Conservation (phyloP, 805 yeast species). For the Naumovozyma baii region DNA sequence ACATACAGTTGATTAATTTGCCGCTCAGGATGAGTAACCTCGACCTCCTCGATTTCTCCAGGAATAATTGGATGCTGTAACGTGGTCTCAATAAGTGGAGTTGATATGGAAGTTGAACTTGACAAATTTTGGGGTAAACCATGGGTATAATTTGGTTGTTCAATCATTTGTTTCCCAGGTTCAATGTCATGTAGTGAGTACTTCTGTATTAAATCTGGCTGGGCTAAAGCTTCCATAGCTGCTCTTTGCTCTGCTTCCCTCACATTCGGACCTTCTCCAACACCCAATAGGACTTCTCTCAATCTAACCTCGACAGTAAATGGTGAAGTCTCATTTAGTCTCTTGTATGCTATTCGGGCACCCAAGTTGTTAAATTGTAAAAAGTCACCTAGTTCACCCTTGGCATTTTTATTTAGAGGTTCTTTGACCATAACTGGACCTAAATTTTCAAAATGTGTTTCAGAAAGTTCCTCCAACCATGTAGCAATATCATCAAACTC, state of each 20-base stretch:
- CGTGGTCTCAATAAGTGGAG: neutral
- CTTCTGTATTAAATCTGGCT: conserved; percentile 46
- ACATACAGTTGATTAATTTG: no score
- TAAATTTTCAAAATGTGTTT: conserved; percentile 10
- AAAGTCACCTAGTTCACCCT: conserved; percentile 56
- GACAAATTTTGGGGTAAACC: neutral
- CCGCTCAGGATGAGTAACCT: no score
- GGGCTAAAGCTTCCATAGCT: conserved; percentile 62
- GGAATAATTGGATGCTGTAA: neutral
- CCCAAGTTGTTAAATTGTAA: conserved; percentile 34
- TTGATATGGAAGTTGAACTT: no score
- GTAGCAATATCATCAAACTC: conserved; percentile 37
- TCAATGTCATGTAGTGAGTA: conserved; percentile 26
- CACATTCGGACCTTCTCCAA: conserved; percentile 53
- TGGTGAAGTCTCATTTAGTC: conserved; percentile 27
- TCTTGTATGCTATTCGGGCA: conserved; percentile 14
- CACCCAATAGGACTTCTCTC: conserved; percentile 47
- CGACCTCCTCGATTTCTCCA: neutral
- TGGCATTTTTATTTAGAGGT: conserved; percentile 50
- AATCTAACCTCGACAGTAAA: conserved; percentile 55
- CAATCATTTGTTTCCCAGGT: neutral
- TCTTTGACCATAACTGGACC: conserved; percentile 12
- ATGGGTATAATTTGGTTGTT: neutral
- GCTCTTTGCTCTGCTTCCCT: conserved; percentile 74
- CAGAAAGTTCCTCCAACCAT: conserved; percentile 44